Evolutionary conservation across 768 basidiomycete genomes (phyloP), one percentile per base, ranked within the genome.

Genomic region (Tylopilus intermedius): DNA sequence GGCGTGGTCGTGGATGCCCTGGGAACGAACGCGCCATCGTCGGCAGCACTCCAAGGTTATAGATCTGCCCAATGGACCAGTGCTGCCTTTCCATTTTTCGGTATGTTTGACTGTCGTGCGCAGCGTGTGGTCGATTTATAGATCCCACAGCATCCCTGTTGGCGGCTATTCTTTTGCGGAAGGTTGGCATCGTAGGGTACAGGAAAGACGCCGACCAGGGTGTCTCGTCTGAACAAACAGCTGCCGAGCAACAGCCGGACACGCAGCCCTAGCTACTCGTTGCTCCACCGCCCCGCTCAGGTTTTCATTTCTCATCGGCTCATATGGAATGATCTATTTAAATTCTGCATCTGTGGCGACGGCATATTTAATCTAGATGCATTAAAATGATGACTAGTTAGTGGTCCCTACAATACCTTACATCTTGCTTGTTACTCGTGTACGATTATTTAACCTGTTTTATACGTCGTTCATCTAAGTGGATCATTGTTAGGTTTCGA

Each of bases 51-150:
- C 18, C 44, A 59, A 14, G 80, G 79, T 24, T 90, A 87, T 63
- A 69, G 73, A 37, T 76, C 79, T 18, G 86, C 86, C 2, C 77
- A 83, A 57, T 90, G 86, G 86, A 75, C 78, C 0, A 67, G 69
- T 8, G 81, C 82, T 55, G 80, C 76, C 10, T 87, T 88, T 63
- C 80, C 81, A 6, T 63, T 81, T 27, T 59, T 81, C 27, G 82
- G 85, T 83, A 58, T 14, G 4, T 33, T 5, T 5, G 14, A 5
- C 35, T 37, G 35, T 15, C 35, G 35, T 15, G 14, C 14, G 21
- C 15, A 13, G n/a, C 7, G 30, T 2, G 30, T 8, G 30, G 2
- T 30, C 7, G 30, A 10, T 30, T 30, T 3, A 30, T 6, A 30
- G 30, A 5, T 30, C 30, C 30, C 30, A 30, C 50, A 70, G 71